Evolutionary conservation across 257 asterid species (phyloP).

Genomic region (Knoxia roxburghii): DNA sequence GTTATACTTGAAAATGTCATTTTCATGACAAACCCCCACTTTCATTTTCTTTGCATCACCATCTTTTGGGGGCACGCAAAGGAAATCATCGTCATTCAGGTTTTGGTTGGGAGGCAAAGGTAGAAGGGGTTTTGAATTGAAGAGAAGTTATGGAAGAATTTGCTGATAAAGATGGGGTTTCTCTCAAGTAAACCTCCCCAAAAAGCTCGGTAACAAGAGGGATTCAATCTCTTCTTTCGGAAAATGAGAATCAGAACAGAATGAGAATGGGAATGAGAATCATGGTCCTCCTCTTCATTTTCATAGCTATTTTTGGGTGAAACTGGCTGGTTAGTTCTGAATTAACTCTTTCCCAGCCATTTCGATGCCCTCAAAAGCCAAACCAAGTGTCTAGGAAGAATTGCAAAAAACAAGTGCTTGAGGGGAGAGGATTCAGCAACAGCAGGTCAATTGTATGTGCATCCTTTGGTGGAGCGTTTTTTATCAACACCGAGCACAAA

Average conservation of each 20-base stretch:
- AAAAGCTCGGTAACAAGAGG: constrained; percentile 12
- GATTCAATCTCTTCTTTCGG: not conserved
- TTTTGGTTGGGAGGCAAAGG: not conserved
- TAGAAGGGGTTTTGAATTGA: not conserved
- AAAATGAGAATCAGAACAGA: too few species aligned
- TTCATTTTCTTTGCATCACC: too few species aligned
- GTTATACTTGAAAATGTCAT: not conserved
- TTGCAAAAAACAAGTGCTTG: not conserved
- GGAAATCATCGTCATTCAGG: too few species aligned
- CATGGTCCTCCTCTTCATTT: too few species aligned
- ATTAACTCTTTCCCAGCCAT: constrained; percentile 20
- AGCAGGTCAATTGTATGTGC: constrained; percentile 36
- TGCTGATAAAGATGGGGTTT: not conserved
- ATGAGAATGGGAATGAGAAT: too few species aligned
- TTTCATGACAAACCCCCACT: too few species aligned
- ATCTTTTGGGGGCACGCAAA: too few species aligned
- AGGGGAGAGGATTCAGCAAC: too few species aligned
- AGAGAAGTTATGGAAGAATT: not conserved
- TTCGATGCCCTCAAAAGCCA: too few species aligned
- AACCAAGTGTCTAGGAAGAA: not conserved
- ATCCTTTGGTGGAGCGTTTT: constrained; percentile 43
- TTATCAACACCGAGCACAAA: constrained; percentile 32
- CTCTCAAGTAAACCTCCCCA: constrained; percentile 15
- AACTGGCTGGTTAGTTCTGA: not conserved
- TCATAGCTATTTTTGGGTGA: not conserved